These are phyloP conservation scores for Kockovaella imperatae DNA, from an alignment of 768 basidiomycete species.

Conservation along the genomic window DNA sequence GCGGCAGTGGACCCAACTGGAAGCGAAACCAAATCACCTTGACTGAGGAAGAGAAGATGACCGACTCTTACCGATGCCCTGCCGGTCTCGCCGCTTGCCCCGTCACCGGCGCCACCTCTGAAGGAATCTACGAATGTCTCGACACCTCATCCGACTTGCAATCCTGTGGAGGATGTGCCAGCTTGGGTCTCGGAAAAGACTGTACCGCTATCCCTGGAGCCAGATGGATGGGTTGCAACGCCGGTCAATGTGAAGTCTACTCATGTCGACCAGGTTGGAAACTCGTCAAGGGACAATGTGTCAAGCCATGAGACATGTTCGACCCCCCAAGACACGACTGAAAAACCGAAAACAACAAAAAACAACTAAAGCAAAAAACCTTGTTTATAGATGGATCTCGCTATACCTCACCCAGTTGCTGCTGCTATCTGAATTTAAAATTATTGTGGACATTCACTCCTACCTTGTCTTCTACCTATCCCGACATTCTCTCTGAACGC, in stretches of 20 bases:
- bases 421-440: too few species aligned
- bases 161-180: slow-evolving; percentile 68
- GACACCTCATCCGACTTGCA: slow-evolving; percentile 59
- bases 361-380: too few species aligned
- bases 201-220: slow-evolving; percentile 61
- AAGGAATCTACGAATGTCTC: slow-evolving; percentile 46
- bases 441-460: too few species aligned
- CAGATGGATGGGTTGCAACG: slow-evolving; percentile 64
- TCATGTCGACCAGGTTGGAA: slow-evolving; percentile 33
- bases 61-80: slow-evolving; percentile 39
- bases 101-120: slow-evolving; percentile 10
- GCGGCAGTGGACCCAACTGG: background rate
- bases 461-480: too few species aligned
- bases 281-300: too few species aligned
- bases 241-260: slow-evolving; percentile 42
- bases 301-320: too few species aligned
- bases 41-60: slow-evolving; percentile 23
- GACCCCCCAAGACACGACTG: too few species aligned
- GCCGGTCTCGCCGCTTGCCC: slow-evolving; percentile 35
- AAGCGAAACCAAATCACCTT: background rate
- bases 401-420: too few species aligned
- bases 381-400: too few species aligned
- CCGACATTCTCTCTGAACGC: too few species aligned
- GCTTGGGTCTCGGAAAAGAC: slow-evolving; percentile 59
- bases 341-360: too few species aligned